Evolutionary conservation across 202 grass and related monocot species (phyloP).

Genomic region (Sporobolus alterniflorus): DNA sequence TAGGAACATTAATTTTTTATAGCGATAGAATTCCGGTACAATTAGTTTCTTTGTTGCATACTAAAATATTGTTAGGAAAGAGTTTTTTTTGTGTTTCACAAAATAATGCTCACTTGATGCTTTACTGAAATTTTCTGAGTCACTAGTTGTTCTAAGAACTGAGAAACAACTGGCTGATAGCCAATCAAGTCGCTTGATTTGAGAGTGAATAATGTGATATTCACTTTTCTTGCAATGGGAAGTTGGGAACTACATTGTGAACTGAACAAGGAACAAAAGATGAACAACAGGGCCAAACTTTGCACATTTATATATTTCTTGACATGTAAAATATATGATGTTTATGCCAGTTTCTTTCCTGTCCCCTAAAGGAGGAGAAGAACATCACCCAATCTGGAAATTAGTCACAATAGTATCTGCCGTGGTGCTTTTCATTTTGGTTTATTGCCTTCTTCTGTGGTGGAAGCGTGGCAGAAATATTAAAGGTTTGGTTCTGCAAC

Average conservation of each 20-base stretch:
- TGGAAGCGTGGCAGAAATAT: conserved; percentile 60
- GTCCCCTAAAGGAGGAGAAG: conserved; percentile 34
- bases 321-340: conserved; percentile 25
- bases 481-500: conserved; percentile 43
- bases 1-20: too few relatives aligned
- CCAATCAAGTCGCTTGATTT: not conserved
- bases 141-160: not conserved
- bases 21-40: too few relatives aligned
- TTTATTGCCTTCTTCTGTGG: conserved; percentile 61
- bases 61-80: not conserved
- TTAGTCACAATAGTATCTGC: conserved; percentile 47
- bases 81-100: not conserved
- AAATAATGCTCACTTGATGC: not conserved
- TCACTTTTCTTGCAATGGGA: not conserved
- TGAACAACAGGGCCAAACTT: conserved; percentile 22
- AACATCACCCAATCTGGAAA: conserved; percentile 38
- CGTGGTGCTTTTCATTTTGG: conserved; percentile 50
- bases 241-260: not conserved
- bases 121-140: not conserved
- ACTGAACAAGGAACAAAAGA: not conserved
- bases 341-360: conserved; percentile 27
- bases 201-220: not conserved
- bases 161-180: not conserved
- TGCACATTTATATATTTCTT: conserved; percentile 33
- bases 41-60: not conserved